phyloP scores from a whole-genome alignment of 2,329 filamentous ascomycete genomes.

The Aspergillus ustus region DNA sequence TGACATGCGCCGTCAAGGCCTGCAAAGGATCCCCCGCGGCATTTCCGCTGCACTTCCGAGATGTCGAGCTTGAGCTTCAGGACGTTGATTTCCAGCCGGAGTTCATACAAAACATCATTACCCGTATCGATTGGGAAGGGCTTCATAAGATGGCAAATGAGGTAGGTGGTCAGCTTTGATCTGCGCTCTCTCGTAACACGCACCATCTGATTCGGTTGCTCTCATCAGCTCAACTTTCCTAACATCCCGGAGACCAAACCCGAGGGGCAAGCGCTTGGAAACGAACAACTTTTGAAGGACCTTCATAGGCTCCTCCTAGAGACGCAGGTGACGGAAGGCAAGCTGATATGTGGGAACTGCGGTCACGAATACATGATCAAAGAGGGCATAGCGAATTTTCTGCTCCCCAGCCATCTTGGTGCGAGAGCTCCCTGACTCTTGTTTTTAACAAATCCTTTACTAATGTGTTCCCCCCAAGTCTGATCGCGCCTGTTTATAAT shows the following conservation, averaged over 20 bases:
- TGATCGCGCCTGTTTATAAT: neutral
- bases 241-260: slow-evolving; percentile 69
- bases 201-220: neutral
- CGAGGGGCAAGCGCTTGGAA: slow-evolving; percentile 63
- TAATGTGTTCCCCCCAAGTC: slow-evolving; percentile 4
- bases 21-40: slow-evolving; percentile 82
- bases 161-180: slow-evolving; percentile 24
- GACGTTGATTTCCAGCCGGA: slow-evolving; percentile 80
- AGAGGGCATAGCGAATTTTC: slow-evolving; percentile 95
- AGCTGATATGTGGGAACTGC: slow-evolving; percentile 87
- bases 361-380: slow-evolving; percentile 93
- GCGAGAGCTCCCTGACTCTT: slow-evolving; percentile 13
- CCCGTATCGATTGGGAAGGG: slow-evolving; percentile 85
- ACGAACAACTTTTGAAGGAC: slow-evolving; percentile 74
- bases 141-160: slow-evolving; percentile 76
- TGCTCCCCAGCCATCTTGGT: slow-evolving; percentile 88
- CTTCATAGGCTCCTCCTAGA: slow-evolving; percentile 83
- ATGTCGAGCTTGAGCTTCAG: slow-evolving; percentile 85
- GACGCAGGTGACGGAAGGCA: slow-evolving; percentile 87
- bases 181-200: neutral
- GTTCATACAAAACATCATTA: slow-evolving; percentile 83
- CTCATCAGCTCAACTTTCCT: slow-evolving; percentile 75
- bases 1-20: slow-evolving; percentile 92
- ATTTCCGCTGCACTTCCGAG: slow-evolving; percentile 89
- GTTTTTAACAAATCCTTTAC: neutral